Evolutionary conservation across 768 basidiomycete species (phyloP), one percentile per base, ranked within the genome.

Genomic region (Lyophyllum shimeji): DNA sequence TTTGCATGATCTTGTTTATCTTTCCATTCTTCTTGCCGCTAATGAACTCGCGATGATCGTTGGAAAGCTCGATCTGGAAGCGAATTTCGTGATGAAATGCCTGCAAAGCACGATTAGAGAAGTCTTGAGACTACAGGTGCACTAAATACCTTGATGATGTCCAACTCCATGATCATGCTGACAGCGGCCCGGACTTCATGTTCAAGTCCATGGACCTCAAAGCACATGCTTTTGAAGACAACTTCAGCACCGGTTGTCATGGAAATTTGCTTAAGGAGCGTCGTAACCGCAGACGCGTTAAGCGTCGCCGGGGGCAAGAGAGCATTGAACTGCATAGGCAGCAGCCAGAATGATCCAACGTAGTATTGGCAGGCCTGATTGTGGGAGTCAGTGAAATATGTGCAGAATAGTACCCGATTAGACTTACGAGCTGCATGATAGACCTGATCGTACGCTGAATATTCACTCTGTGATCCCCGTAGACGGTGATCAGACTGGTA

Each of bases 21-120:
- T 99, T 99, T 55, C 96, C 96, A 66, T 98, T 98, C 81, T 98
- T 98, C 80, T 99, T 99, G 43, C 96, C 96, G 54, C 90, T 92
- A 71, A 99, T 97, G 74, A 98, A 99, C 63, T 99, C 96, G 56
- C 95, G 87, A 63, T 98, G 95, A 69, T 99, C 97, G 69, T 96
- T 96, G 42, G 95, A 90, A 5, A 98, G 83, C 72, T 99, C 97
- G 52, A 98, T 93, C 73, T 98, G 95, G 77, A 98, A 98, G 47
- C 94, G 90, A 60, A 98, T 93, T 74, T 99, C 96, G 66, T 95
- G 95, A 64, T 97, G 93, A 78, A 95, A 98, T 37, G 85, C 77
- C 94, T 95, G 61, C 1, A 39, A 6, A 1, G 46, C 2, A 12
- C 20, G 33, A 47, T 54, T 15, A 47, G 49, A 53, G 24, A 44